phyloP scores from a whole-genome alignment of 305 asterid genomes.

The Fraxinus platypoda region DNA sequence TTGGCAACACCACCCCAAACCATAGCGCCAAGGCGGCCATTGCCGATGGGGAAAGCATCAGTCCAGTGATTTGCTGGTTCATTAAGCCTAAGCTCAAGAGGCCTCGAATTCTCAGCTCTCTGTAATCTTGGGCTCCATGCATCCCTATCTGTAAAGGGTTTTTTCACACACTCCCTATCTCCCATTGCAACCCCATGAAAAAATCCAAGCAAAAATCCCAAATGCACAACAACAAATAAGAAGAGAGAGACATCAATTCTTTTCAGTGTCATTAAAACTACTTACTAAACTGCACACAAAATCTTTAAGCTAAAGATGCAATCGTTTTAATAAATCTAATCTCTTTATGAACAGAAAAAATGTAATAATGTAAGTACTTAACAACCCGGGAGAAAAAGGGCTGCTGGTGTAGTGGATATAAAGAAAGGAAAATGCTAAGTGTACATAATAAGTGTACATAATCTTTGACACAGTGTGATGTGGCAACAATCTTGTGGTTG shows the following conservation, averaged over 20 bases:
- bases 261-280: background rate
- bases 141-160: conserved; percentile 41
- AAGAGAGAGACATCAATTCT: conserved; percentile 20
- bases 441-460: no score
- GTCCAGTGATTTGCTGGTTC: conserved; percentile 70
- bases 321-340: background rate
- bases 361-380: background rate
- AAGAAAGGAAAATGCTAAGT: no score
- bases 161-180: conserved; percentile 23
- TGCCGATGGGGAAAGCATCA: conserved; percentile 84
- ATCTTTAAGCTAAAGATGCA: background rate
- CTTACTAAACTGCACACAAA: background rate
- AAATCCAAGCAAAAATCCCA: conserved; percentile 10
- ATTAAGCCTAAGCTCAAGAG: conserved; percentile 56
- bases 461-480: no score
- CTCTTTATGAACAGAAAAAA: conserved; percentile 5
- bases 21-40: conserved; percentile 88
- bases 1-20: conserved; percentile 63
- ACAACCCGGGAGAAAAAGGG: conserved; percentile 8
- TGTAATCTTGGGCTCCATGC: conserved; percentile 49
- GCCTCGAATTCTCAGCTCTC: conserved; percentile 25
- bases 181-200: conserved; percentile 26
- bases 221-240: conserved; percentile 5
- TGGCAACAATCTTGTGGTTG: no score
- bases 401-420: conserved; percentile 18